Conservation (phyloP, 2,329 filamentous ascomycete species). For the Epichloe brachyelytri region DNA sequence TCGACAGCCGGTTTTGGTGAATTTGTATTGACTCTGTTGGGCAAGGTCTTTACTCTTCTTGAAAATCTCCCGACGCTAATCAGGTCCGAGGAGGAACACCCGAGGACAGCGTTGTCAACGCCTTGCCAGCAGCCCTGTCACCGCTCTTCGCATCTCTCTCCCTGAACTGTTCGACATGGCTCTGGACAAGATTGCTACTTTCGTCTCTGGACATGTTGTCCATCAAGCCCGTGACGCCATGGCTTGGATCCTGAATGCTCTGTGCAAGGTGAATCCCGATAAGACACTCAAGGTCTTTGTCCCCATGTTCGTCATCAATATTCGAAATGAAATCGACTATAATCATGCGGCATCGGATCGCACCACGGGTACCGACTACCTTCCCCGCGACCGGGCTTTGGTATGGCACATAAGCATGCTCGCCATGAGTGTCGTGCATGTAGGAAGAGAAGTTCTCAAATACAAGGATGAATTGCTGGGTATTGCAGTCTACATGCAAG, state of each 20-base stretch:
- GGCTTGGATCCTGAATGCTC: conserved; percentile 93
- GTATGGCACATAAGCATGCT: conserved; percentile 97
- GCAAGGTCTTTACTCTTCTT: conserved; percentile 86
- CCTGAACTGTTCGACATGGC: conserved; percentile 88
- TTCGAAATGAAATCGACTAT: conserved; percentile 91
- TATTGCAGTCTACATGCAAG: conserved; percentile 91
- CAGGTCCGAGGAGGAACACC: conserved; percentile 81
- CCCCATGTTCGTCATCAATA: conserved; percentile 80
- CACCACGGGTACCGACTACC: conserved; percentile 83
- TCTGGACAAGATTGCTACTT: conserved; percentile 81
- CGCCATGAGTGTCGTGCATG: conserved; percentile 95
- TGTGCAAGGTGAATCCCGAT: conserved; percentile 90
- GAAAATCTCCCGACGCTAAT: conserved; percentile 86
- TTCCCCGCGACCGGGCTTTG: conserved; percentile 80
- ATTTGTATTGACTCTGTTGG: conserved; percentile 80
- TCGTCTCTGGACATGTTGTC: conserved; percentile 87
- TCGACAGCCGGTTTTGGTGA: conserved; percentile 91
- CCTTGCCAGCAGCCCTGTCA: conserved; percentile 78
- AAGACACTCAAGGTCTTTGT: conserved; percentile 86
- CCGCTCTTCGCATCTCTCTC: conserved; percentile 85
- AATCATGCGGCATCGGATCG: conserved; percentile 92
- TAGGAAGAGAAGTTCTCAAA: conserved; percentile 76
- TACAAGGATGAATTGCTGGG: conserved; percentile 83
- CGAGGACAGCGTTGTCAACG: conserved; percentile 95
- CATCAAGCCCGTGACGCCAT: conserved; percentile 95